Conservation (phyloP, 352 stramenopile species). For the Phytophthora niederhauseri region DNA sequence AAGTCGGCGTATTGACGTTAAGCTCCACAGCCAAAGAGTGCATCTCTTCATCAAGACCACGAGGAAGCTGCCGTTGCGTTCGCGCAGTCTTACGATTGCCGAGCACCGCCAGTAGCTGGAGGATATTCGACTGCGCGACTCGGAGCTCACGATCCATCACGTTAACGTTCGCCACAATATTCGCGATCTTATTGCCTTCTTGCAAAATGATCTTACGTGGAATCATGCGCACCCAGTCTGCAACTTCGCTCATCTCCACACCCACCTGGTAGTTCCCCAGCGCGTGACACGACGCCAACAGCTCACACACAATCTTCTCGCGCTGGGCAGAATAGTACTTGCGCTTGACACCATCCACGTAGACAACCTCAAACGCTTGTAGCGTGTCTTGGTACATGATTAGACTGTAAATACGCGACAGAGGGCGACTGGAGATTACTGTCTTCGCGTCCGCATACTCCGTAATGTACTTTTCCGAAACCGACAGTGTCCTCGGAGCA, state of each 20-base stretch:
- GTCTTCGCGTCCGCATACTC: slow-evolving; percentile 57
- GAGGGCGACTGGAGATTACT: slow-evolving; percentile 73
- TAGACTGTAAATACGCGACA: slow-evolving; percentile 72
- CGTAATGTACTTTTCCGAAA: slow-evolving; percentile 77
- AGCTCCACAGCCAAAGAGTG: slow-evolving; percentile 74
- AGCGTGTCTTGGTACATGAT: slow-evolving; percentile 66
- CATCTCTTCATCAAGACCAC: slow-evolving; percentile 77
- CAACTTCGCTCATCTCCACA: slow-evolving; percentile 50
- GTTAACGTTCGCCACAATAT: slow-evolving; percentile 43
- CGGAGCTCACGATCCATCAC: slow-evolving; percentile 75
- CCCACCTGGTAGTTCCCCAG: slow-evolving; percentile 74
- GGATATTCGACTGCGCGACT: slow-evolving; percentile 64
- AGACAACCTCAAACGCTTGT: slow-evolving; percentile 78
- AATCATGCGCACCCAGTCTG: slow-evolving; percentile 72
- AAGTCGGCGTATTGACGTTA: slow-evolving; percentile 78
- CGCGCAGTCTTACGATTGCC: slow-evolving; percentile 69
- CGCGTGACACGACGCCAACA: slow-evolving; percentile 77
- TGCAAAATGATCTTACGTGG: slow-evolving; percentile 74
- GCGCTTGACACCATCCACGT: slow-evolving; percentile 71
- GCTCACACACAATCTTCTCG: slow-evolving; percentile 79
- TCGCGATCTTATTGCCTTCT: slow-evolving; percentile 62
- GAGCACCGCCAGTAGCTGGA: slow-evolving; percentile 62
- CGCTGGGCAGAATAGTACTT: slow-evolving; percentile 70
- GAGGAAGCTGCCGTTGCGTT: slow-evolving; percentile 64
- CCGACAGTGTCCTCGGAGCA: slow-evolving; percentile 49